Percentiles rank a stretch among this genome's conserved stretches.
Conservation (phyloP, 2,329 filamentous ascomycete species). For the Fusarium torulosum region DNA sequence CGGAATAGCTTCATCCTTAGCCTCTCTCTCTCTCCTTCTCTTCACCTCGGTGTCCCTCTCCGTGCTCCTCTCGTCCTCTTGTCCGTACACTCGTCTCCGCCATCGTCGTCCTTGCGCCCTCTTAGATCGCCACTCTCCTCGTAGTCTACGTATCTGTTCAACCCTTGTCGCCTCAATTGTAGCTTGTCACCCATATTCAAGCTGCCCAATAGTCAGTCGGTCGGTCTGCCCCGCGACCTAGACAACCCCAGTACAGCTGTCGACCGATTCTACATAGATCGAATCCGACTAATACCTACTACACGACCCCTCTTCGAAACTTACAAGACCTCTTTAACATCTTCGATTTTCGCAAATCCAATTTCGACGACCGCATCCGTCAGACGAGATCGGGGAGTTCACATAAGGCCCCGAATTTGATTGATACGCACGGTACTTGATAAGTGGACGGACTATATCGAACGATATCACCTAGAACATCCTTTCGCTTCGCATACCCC, state of each 20-base stretch:
- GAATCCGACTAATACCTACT: constrained; percentile 30
- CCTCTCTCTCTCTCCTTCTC: constrained; percentile 26
- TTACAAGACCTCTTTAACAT: constrained; percentile 3
- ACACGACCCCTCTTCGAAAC: constrained; percentile 17
- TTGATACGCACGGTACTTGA: constrained; percentile 36
- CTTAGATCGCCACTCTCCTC: constrained; percentile 26
- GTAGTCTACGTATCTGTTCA: constrained; percentile 29
- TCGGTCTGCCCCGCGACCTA: constrained; percentile 34
- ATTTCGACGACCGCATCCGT: constrained; percentile 26
- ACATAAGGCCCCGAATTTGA: constrained; percentile 36
- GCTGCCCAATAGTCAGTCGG: constrained; percentile 30
- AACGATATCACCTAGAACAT: constrained; percentile 32
- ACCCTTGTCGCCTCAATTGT: constrained; percentile 31
- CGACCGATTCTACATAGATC: constrained; percentile 35
- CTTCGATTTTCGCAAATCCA: constrained; percentile 21
- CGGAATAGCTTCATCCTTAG: constrained; percentile 49
- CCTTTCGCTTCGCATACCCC: constrained; percentile 30
- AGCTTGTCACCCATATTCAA: constrained; percentile 36
- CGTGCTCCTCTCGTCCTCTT: constrained; percentile 24
- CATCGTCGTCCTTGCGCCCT: constrained; percentile 12
- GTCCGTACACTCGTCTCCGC: constrained; percentile 13
- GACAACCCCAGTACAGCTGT: constrained; percentile 26
- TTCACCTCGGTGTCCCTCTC: constrained; percentile 29
- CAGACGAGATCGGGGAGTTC: constrained; percentile 31
- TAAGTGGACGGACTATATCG: constrained; percentile 42